Percentiles rank a stretch among this genome's conserved stretches.
phyloP scores from a whole-genome alignment of 352 stramenopile species.

The Phytophthora palmivora region DNA sequence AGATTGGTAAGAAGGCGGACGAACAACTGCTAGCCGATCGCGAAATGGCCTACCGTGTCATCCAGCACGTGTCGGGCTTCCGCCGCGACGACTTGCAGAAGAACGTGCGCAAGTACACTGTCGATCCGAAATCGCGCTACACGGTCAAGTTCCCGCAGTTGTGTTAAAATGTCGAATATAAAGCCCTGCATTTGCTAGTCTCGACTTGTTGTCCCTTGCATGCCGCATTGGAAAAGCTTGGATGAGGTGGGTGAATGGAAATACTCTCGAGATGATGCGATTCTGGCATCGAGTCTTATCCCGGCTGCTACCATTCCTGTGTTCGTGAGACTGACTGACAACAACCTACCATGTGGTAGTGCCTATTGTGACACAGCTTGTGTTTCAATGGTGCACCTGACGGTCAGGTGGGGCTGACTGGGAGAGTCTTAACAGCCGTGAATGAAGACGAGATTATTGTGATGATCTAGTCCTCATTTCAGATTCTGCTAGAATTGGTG shows the following conservation, averaged over 20 bases:
- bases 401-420: no score
- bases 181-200: slow-evolving; percentile 9
- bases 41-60: slow-evolving; percentile 79
- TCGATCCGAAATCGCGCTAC: slow-evolving; percentile 79
- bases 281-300: slow-evolving; percentile 19
- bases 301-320: not conserved
- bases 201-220: not conserved
- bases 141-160: slow-evolving; percentile 77
- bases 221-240: not conserved
- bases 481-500: slow-evolving; percentile 21
- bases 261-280: not conserved
- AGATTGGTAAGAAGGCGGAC: slow-evolving; percentile 74
- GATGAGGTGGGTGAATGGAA: slow-evolving; percentile 3
- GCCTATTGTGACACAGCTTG: no score
- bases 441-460: slow-evolving; percentile 17
- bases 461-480: slow-evolving; percentile 19
- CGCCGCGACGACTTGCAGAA: slow-evolving; percentile 78
- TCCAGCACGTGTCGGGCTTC: slow-evolving; percentile 81
- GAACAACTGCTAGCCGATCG: slow-evolving; percentile 77
- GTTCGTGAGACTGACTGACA: slow-evolving; percentile 1
- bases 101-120: slow-evolving; percentile 85
- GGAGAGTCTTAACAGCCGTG: not conserved
- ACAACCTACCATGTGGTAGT: slow-evolving; percentile 8
- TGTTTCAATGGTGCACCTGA: no score
- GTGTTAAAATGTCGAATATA: slow-evolving; percentile 44